Conservation (phyloP, 108 stramenopile species). For the Cylindrotheca fusiformis region DNA sequence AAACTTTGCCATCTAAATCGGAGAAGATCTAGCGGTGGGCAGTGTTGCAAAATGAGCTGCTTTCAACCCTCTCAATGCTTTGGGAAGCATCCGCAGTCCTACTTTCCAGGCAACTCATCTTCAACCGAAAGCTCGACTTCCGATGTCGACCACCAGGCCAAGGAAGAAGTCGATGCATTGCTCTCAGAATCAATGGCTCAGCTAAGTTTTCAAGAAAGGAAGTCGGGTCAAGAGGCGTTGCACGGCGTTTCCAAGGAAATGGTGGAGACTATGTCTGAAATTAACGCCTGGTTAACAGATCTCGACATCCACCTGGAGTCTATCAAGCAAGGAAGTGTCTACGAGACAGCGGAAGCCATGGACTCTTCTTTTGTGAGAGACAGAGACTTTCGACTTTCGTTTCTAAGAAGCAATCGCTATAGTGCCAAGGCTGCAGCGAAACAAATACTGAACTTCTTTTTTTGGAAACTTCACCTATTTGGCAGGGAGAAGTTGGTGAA, state of each 20-base stretch:
- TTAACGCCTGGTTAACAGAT: background rate
- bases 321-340: background rate
- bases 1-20: no score
- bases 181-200: background rate
- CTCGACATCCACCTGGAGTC: background rate
- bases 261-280: background rate
- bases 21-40: no score
- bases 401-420: conserved; percentile 18
- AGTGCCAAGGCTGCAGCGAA: conserved; percentile 8
- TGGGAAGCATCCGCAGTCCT: no score
- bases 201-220: background rate
- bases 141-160: no score
- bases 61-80: no score
- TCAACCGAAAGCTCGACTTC: no score
- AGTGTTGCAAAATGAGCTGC: no score
- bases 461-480: conserved; percentile 12
- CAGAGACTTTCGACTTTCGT: conserved; percentile 10
- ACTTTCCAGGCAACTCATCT: no score
- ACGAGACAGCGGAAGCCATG: background rate
- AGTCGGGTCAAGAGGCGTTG: background rate
- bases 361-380: background rate
- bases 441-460: conserved; percentile 14
- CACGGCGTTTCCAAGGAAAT: background rate
- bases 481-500: conserved; percentile 2
- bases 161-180: background rate